phyloP scores from a whole-genome alignment of 108 stramenopile species.

The Tribonema minus region DNA sequence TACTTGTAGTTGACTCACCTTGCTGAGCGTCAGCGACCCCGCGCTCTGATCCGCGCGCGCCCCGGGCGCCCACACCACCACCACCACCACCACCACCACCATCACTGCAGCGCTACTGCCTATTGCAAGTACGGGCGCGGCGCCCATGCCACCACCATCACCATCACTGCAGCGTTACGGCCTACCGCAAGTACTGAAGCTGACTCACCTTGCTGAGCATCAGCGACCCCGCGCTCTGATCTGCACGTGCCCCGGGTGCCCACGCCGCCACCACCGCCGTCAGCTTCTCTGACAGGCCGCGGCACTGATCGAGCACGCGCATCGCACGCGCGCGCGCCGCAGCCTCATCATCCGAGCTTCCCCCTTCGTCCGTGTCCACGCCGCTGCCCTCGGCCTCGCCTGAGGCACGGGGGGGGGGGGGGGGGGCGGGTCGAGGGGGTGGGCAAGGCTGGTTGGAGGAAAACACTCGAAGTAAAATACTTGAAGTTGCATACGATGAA shows the following conservation, averaged over 20 bases:
- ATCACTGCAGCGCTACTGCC: not conserved
- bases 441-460: too few species aligned
- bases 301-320: constrained; percentile 11
- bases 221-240: not conserved
- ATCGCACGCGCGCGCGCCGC: too few species aligned
- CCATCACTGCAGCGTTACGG: not conserved
- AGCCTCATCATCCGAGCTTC: too few species aligned
- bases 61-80: not conserved
- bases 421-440: too few species aligned
- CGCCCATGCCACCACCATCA: not conserved
- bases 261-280: constrained; percentile 1
- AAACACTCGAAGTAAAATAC: too few species aligned
- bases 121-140: not conserved
- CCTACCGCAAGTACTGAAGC: not conserved
- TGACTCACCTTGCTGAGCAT: not conserved
- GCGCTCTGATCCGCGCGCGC: not conserved
- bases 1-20: too few species aligned
- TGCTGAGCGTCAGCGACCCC: not conserved
- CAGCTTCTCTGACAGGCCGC: constrained; percentile 16
- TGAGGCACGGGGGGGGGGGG: too few species aligned
- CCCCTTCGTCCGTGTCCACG: too few species aligned
- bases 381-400: too few species aligned
- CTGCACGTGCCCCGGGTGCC: not conserved
- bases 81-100: not conserved
- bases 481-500: too few species aligned